These are phyloP conservation scores for Hemisphaericaspora nanyangensis DNA, from an alignment of 805 yeast species.

Conservation along the genomic window DNA sequence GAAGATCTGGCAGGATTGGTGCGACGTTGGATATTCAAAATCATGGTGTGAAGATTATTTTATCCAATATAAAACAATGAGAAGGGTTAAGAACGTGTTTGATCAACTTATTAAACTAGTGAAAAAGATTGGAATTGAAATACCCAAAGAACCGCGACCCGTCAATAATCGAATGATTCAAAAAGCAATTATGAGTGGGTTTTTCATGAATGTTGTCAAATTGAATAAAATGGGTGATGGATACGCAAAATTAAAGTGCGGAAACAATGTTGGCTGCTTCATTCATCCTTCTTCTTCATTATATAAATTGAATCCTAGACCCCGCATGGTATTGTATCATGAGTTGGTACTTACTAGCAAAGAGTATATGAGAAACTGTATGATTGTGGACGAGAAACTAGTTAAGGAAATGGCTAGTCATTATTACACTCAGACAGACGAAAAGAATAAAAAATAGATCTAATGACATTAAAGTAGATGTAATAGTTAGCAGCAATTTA, in stretches of 20 bases:
- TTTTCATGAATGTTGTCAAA: conserved; percentile 61
- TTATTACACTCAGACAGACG: no score
- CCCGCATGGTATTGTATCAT: conserved; percentile 71
- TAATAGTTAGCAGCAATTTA: no score
- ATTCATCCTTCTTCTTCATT: conserved; percentile 86
- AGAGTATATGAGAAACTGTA: conserved; percentile 83
- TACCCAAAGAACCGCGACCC: conserved; percentile 20
- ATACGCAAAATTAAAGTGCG: conserved; percentile 52
- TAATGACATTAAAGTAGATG: no score
- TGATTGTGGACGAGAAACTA: conserved; percentile 55
- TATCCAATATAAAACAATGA: conserved; percentile 69
- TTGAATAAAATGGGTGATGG: conserved; percentile 62
- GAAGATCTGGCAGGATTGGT: conserved; percentile 78
- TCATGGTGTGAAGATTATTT: conserved; percentile 87
- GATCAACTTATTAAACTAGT: conserved; percentile 66
- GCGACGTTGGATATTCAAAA: conserved; percentile 56
- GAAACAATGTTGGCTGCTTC: conserved; percentile 43
- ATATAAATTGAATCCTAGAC: conserved; percentile 63
- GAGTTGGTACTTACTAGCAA: conserved; percentile 80
- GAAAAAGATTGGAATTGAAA: conserved; percentile 43
- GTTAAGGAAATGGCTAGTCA: conserved; percentile 5
- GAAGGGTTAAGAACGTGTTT: conserved; percentile 64
- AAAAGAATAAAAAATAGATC: no score
- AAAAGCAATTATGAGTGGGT: conserved; percentile 62
- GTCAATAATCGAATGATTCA: conserved; percentile 35